These are phyloP conservation scores for Peronospora belbahrii DNA, from an alignment of 352 stramenopile species.

Conservation along the genomic window DNA sequence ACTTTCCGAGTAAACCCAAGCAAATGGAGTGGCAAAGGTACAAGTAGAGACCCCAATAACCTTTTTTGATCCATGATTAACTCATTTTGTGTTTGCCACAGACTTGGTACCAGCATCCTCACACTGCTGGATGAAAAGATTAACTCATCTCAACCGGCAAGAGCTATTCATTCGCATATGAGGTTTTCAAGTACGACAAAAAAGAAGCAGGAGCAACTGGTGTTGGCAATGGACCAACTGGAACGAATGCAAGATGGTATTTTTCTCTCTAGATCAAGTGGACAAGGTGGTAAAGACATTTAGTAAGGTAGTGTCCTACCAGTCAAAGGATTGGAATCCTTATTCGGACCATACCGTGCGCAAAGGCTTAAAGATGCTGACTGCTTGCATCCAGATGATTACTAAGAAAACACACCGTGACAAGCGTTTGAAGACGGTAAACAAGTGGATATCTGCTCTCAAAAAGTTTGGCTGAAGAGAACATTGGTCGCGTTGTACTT, in stretches of 20 bases:
- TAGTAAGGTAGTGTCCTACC: constrained; percentile 7
- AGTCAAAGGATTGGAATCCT: constrained; percentile 11
- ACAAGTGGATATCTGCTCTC: constrained; percentile 4
- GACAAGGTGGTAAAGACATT: constrained; percentile 16
- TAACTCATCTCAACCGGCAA: not conserved
- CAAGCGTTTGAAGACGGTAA: constrained; percentile 16
- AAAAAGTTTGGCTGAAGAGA: not conserved
- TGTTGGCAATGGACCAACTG: constrained; percentile 4
- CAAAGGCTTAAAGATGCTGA: constrained; percentile 15
- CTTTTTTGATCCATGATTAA: not conserved
- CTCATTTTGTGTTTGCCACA: not conserved
- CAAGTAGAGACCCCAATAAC: not conserved
- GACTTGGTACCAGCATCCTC: constrained; percentile 5
- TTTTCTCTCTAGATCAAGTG: constrained; percentile 27
- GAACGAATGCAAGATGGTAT: constrained; percentile 12
- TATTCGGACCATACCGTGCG: constrained; percentile 1
- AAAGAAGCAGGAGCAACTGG: not conserved
- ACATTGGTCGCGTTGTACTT: no score
- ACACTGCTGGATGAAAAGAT: not conserved
- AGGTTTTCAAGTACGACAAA: constrained; percentile 1
- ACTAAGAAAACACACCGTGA: constrained; percentile 8
- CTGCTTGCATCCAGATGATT: constrained; percentile 13
- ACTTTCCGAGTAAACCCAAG: not conserved
- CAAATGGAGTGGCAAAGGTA: constrained; percentile 14
- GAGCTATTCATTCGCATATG: not conserved